Percentiles rank a stretch among this genome's conserved stretches.
Evolutionary conservation across 108 stramenopile genomes (phyloP).

Genomic region (Cyclotella kingstonii): DNA sequence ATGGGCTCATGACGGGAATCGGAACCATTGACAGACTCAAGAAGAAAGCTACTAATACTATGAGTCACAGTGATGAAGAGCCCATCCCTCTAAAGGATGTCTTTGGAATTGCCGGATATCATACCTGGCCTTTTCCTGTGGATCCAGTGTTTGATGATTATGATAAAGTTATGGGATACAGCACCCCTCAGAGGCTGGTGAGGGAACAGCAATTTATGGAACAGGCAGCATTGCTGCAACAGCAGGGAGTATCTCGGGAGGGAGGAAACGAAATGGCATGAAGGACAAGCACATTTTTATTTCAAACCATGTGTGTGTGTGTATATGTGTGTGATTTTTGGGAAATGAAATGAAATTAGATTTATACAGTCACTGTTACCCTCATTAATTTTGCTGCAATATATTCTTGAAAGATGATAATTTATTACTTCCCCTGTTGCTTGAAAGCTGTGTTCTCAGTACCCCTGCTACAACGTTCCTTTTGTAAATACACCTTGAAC

Average conservation of each 20-base stretch:
- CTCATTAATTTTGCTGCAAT: too few species aligned
- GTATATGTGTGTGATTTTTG: too few species aligned
- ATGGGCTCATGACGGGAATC: slow-evolving; percentile 85
- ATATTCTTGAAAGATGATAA: too few species aligned
- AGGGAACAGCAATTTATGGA: slow-evolving; percentile 61
- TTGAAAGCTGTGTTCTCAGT: too few species aligned
- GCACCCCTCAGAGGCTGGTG: slow-evolving; percentile 71
- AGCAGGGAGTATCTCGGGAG: slow-evolving; percentile 9
- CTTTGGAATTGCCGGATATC: slow-evolving; percentile 81
- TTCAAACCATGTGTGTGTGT: too few species aligned
- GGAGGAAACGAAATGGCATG: slow-evolving; percentile 3
- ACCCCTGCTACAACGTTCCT: too few species aligned
- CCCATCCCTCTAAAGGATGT: slow-evolving; percentile 86
- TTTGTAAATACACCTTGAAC: too few species aligned
- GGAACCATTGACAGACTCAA: slow-evolving; percentile 90
- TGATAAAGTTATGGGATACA: slow-evolving; percentile 80
- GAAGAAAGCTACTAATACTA: slow-evolving; percentile 85
- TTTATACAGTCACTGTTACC: too few species aligned
- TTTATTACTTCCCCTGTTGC: too few species aligned
- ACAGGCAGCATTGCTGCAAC: slow-evolving; percentile 21
- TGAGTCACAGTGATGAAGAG: slow-evolving; percentile 77
- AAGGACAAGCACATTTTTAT: neutral
- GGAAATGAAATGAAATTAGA: too few species aligned
- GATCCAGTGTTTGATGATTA: slow-evolving; percentile 89
- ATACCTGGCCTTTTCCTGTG: slow-evolving; percentile 78